Base-by-base conservation (phyloP, 176 grass and related monocot species). In the Urochloa ruziziensis region DNA sequence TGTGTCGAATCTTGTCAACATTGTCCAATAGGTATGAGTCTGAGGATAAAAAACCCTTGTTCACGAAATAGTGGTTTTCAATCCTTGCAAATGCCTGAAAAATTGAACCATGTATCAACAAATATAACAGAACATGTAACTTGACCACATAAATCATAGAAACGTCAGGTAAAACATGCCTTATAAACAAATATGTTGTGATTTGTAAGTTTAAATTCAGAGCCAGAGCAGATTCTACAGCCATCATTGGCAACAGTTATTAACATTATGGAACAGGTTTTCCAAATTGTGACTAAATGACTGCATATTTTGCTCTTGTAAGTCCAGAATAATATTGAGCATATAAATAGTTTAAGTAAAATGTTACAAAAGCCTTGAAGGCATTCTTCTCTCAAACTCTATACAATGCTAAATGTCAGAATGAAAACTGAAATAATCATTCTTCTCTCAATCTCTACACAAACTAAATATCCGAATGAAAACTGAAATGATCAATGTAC, bases 61-160 rank as follows among this genome's bases (percentile, higher is more conserved):
- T 99, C 56, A 92, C 51, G 52, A 99, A 99, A 81, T 99, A 99
- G 74, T 99, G 93, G 35, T 94, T 99, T 81, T 99, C 91, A 78
- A 99, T 99, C 65, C 86, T 89, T 91, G 97, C 97, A 86, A 96
- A 92, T 86, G 97, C 89, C 93, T 96, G 82, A 86, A 80, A 81
- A 29, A 88, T 46, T 44, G 18, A 59, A 80, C 14, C 14, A 27
- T 33, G 0, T 23, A 30, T 67, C 53, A 82, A 40, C 15, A 58
- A 33, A 65, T 78, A 65, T 35, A 14, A 74, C 15, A 46, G 36
- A 32, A 23, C n/a, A 52, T 54, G 17, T 10, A 90, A 62, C 12
- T 46, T 0, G 46, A 77, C 21, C 17, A 34, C 72, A 27, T 33
- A 52, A 59, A 36, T 19, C 9, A 79, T 8, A 74, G 59, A 34